A percentile compares a stretch with the other conserved stretches of the same genome.
Conservation (phyloP, 2,329 filamentous ascomycete genomes). For the Penicillium sp. region DNA sequence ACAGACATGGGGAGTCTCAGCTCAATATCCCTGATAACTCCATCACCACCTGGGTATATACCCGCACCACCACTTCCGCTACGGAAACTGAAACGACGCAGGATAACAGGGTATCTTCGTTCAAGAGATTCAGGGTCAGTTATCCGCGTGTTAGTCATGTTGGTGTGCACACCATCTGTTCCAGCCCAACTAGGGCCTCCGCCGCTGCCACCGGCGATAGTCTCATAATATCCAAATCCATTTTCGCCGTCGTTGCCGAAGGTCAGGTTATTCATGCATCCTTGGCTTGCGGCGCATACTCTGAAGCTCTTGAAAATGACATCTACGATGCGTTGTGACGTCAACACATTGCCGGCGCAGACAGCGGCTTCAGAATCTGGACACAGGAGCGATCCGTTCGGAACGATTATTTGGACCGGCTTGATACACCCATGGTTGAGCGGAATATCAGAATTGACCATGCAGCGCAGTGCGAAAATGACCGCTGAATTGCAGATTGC, state of each 20-base stretch:
- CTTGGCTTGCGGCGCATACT: slow-evolving; percentile 64
- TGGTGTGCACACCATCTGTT: slow-evolving; percentile 63
- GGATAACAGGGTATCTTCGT: slow-evolving; percentile 62
- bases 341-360: no score
- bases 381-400: slow-evolving; percentile 60
- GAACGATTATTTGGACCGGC: slow-evolving; percentile 62
- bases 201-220: slow-evolving; percentile 66
- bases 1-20: slow-evolving; percentile 68
- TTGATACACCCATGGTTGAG: slow-evolving; percentile 71
- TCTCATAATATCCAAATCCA: slow-evolving; percentile 69
- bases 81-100: slow-evolving; percentile 60
- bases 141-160: slow-evolving; percentile 79
- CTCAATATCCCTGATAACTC: slow-evolving; percentile 68
- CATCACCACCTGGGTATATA: slow-evolving; percentile 60
- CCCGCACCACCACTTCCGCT: slow-evolving; percentile 55
- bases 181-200: slow-evolving; percentile 65
- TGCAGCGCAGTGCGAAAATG: slow-evolving; percentile 66
- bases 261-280: slow-evolving; percentile 52
- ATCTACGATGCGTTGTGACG: slow-evolving; percentile 65
- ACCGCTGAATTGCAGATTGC: slow-evolving; percentile 69
- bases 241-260: slow-evolving; percentile 11
- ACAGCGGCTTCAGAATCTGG: slow-evolving; percentile 64
- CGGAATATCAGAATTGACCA: slow-evolving; percentile 69
- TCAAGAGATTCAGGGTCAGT: slow-evolving; percentile 72
- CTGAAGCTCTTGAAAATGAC: slow-evolving; percentile 66